Percentiles rank a stretch among this genome's conserved stretches.
These are phyloP conservation scores for Zymoseptoria brevis DNA, from an alignment of 2,329 filamentous ascomycete genomes.

Conservation along the genomic window DNA sequence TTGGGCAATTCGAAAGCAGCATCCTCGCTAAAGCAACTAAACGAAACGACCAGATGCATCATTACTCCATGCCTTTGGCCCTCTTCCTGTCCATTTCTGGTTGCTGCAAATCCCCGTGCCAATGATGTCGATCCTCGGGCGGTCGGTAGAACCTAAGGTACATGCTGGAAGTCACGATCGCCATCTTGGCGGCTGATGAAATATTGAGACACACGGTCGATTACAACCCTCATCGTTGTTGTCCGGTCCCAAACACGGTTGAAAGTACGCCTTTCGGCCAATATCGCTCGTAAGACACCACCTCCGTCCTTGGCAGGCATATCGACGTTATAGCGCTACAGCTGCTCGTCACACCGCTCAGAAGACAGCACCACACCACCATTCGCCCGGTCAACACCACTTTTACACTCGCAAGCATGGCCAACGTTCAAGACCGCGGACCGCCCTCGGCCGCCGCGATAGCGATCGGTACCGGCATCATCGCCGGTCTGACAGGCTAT, in stretches of 20 bases:
- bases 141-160: too few relatives aligned
- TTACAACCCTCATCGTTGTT: background rate
- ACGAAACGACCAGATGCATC: too few relatives aligned
- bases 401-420: slow-evolving; percentile 12
- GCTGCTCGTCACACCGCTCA: background rate
- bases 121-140: background rate
- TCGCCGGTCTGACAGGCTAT: slow-evolving; percentile 70
- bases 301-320: background rate
- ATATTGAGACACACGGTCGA: background rate
- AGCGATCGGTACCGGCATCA: slow-evolving; percentile 63
- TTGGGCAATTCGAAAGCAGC: too few relatives aligned
- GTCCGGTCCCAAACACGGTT: background rate
- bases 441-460: slow-evolving; percentile 51
- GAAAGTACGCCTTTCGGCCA: background rate
- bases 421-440: slow-evolving; percentile 21
- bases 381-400: background rate
- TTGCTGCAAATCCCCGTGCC: background rate
- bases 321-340: background rate
- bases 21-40: too few relatives aligned
- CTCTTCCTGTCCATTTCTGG: background rate
- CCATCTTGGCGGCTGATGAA: background rate
- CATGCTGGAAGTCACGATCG: background rate
- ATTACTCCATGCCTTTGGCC: background rate
- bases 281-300: background rate
- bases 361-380: background rate